phyloP scores from a whole-genome alignment of 306 rosid genomes.

The Macrotyloma uniflorum region DNA sequence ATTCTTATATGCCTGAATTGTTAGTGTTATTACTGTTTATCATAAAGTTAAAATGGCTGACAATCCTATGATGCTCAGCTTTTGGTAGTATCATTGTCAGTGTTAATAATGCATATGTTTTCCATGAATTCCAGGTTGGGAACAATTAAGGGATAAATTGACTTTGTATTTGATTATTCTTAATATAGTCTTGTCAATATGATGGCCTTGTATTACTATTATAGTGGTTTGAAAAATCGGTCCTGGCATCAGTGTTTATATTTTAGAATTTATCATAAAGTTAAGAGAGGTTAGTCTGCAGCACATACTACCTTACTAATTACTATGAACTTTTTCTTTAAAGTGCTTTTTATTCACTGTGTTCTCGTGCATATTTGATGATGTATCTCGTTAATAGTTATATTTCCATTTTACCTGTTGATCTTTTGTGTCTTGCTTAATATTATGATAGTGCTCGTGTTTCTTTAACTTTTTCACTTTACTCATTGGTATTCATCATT shows the following conservation, averaged over 20 bases:
- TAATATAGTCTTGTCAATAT: slow-evolving; percentile 13
- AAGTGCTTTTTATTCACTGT: not conserved
- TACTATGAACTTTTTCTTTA: not conserved
- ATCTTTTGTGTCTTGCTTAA: not conserved
- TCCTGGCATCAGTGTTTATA: not conserved
- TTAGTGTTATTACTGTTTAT: not conserved
- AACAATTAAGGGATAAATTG: not conserved
- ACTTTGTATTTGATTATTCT: slow-evolving; percentile 5
- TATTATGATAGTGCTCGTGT: not conserved
- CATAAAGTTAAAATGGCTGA: slow-evolving; percentile 1
- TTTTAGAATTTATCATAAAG: not conserved
- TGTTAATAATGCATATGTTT: slow-evolving; percentile 14
- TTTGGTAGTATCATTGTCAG: not conserved
- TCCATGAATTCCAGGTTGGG: not conserved
- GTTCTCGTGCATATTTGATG: not conserved
- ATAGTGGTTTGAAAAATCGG: slow-evolving; percentile 17
- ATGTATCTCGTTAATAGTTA: not conserved
- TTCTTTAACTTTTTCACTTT: not conserved
- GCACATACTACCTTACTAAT: not conserved
- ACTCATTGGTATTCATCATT: not conserved
- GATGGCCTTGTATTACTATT: not conserved
- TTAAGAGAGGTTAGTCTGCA: not conserved
- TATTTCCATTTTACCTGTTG: not conserved
- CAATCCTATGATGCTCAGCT: not conserved
- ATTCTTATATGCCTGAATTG: not conserved